Evolutionary conservation across 768 basidiomycete genomes (phyloP), one percentile per base, ranked within the genome.

Genomic region (Suillus paluster): DNA sequence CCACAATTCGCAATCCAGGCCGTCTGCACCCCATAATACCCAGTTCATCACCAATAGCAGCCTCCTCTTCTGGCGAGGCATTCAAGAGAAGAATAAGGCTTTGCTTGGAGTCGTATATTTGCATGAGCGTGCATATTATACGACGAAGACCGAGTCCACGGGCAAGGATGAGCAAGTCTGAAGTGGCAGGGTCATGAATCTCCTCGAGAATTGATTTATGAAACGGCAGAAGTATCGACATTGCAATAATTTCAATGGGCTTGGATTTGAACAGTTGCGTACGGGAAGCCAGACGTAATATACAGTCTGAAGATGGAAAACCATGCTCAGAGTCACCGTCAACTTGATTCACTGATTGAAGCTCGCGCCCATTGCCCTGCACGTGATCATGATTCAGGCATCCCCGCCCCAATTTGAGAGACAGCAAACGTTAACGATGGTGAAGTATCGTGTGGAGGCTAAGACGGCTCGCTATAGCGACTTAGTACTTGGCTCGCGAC

Each of bases 1-100:
- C 88, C 8, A 99, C 85, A 4, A 91, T 82, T 15, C 94, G 82
- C 62, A 99, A 77, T 0, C 95, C 94, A 0, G 95, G 96, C 67
- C 85, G 88, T 63, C 93, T 79, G 66, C 93, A 95, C 4, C 96
- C 96, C 86, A 97, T 90, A 12, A 95, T 87, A 1, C 94, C 90
- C 36, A 99, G 82, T 71, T 97, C 94, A 66, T 97, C 95, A 1
- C 93, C 94, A 38, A 99, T 92, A 7, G 90, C 94, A 2, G 87
- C 81, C 71, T 97, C 96, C 72, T 98, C 97, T 66, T 95, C 93
- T 10, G 87, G 83, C 0, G 87, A 83, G 0, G 92, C 91, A 76
- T 94, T 90, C 53, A 98, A 87, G 23, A 99, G 79, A 10, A 99
- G 77, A 48, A 99, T 84, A 17, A 97, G 84, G 70, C 85, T 95